A percentile compares a stretch with the other conserved stretches of the same genome.
Evolutionary conservation across 2,329 filamentous ascomycete genomes (phyloP).

Genomic region (Simplicillium aogashimaense): DNA sequence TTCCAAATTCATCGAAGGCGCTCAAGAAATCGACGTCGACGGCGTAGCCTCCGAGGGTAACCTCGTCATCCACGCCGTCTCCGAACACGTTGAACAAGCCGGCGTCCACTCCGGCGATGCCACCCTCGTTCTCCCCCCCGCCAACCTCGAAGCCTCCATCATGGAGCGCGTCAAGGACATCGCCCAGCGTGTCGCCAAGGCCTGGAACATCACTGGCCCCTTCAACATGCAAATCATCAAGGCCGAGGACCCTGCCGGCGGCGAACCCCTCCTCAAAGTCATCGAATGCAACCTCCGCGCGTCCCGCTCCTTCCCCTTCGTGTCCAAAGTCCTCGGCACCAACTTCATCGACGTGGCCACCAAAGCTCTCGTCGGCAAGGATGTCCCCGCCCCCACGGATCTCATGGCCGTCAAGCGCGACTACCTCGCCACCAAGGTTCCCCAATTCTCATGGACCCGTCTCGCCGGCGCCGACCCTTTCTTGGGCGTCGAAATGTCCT

Average conservation of each 20-base stretch:
- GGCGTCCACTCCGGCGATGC: slow-evolving; percentile 98
- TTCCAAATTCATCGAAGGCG: slow-evolving; percentile 95
- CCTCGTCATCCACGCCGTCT: slow-evolving; percentile 82
- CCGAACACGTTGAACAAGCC: slow-evolving; percentile 92
- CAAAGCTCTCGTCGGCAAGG: slow-evolving; percentile 76
- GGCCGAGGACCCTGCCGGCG: slow-evolving; percentile 65
- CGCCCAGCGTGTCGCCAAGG: slow-evolving; percentile 89
- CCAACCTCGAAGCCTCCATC: slow-evolving; percentile 62
- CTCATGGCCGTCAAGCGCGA: slow-evolving; percentile 83
- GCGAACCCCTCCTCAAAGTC: slow-evolving; percentile 74
- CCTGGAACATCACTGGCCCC: slow-evolving; percentile 93
- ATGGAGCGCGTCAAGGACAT: slow-evolving; percentile 91
- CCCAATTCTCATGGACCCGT: slow-evolving; percentile 98
- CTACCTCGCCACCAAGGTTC: slow-evolving; percentile 94
- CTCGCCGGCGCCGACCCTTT: slow-evolving; percentile 94
- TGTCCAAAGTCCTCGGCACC: slow-evolving; percentile 89
- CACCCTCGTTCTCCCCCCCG: slow-evolving; percentile 84
- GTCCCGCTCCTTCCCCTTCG: slow-evolving; percentile 95
- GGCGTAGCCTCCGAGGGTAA: slow-evolving; percentile 81
- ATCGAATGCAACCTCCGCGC: slow-evolving; percentile 98
- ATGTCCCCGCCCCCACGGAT: slow-evolving; percentile 77
- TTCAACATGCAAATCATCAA: slow-evolving; percentile 99
- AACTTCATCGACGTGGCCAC: slow-evolving; percentile 97
- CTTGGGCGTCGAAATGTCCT: slow-evolving; percentile 95
- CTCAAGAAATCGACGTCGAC: slow-evolving; percentile 93